phyloP scores from a whole-genome alignment of 768 basidiomycete genomes.

The Kwoniella botswanensis region DNA sequence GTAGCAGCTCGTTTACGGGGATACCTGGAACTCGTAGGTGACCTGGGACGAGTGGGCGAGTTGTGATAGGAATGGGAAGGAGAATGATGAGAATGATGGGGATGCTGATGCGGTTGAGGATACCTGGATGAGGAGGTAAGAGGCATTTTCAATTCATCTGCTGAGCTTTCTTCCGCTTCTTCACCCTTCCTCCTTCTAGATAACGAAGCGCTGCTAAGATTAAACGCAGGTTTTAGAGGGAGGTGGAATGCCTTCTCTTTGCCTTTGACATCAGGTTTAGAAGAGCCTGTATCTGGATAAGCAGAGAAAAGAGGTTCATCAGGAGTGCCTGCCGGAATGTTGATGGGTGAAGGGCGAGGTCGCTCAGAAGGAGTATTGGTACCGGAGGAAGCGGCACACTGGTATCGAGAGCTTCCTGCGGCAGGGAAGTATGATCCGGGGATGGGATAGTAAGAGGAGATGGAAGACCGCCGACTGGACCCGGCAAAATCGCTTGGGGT shows the following conservation, averaged over 20 bases:
- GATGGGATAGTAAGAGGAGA: slow-evolving; percentile 23
- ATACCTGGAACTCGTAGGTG: neutral
- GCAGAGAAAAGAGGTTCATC: slow-evolving; percentile 50
- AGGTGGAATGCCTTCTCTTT: slow-evolving; percentile 35
- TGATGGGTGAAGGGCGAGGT: slow-evolving; percentile 34
- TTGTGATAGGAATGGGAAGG: neutral
- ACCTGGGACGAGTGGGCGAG: neutral
- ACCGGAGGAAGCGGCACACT: slow-evolving; percentile 25
- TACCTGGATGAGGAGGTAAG: slow-evolving; percentile 9
- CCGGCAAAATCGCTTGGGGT: slow-evolving; percentile 10
- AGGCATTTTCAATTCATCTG: slow-evolving; percentile 21
- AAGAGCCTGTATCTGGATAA: slow-evolving; percentile 41
- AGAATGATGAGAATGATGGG: neutral
- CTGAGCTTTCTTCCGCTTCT: slow-evolving; percentile 22
- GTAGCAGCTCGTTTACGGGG: slow-evolving; percentile 8
- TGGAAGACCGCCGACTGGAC: slow-evolving; percentile 30
- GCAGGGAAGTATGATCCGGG: slow-evolving; percentile 46
- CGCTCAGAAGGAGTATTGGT: slow-evolving; percentile 31
- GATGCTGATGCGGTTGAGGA: neutral
- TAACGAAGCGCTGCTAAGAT: slow-evolving; percentile 1
- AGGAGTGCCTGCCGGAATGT: slow-evolving; percentile 37
- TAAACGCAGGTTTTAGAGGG: slow-evolving; percentile 23
- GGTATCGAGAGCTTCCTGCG: neutral
- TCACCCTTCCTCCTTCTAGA: slow-evolving; percentile 5
- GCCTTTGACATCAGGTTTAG: slow-evolving; percentile 27